Evolutionary conservation across 2,329 filamentous ascomycete species (phyloP).

Genomic region (Ophiostoma piceae): DNA sequence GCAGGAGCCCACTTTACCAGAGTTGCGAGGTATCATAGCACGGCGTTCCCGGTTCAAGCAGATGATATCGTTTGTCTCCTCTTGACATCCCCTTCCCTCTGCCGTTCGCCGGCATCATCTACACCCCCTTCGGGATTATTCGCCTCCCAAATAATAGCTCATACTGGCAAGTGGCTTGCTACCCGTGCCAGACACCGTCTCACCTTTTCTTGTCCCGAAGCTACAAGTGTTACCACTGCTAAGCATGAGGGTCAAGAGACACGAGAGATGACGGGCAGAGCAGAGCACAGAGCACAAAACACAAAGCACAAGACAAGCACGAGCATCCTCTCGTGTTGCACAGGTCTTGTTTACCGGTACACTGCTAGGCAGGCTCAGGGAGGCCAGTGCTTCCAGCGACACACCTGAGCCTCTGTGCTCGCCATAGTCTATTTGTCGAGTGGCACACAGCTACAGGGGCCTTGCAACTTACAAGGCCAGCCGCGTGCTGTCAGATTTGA

Average conservation of each 20-base stretch:
- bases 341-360: neutral
- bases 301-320: neutral
- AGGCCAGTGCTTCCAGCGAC: neutral
- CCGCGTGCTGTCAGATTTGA: neutral
- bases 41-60: neutral
- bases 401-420: neutral
- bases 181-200: constrained; percentile 9
- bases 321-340: neutral
- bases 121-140: neutral
- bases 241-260: neutral
- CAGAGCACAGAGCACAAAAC: neutral
- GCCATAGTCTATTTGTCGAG: neutral
- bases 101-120: neutral
- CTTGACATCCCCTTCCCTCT: neutral
- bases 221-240: neutral
- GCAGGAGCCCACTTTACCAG: neutral
- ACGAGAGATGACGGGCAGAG: neutral
- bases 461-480: neutral
- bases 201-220: neutral
- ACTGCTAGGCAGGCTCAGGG: neutral
- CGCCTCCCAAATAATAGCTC: constrained; percentile 12
- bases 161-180: constrained; percentile 6
- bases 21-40: neutral
- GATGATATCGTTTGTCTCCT: neutral
- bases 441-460: neutral